Evolutionary conservation across 257 asterid species (phyloP).

Genomic region (Solanum ossicruentum): DNA sequence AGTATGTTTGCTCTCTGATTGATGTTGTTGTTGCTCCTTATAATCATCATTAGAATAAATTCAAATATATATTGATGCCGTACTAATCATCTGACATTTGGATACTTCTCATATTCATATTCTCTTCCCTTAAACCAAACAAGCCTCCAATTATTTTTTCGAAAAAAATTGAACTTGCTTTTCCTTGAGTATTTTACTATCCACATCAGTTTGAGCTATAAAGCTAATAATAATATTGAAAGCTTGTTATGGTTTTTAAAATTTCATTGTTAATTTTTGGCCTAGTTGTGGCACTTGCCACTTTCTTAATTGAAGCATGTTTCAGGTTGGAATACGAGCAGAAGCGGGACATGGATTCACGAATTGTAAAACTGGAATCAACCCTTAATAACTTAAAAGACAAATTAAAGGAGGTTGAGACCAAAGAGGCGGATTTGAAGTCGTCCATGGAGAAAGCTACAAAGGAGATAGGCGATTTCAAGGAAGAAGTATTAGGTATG

Average conservation of each 20-base stretch:
- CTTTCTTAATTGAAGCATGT: not conserved
- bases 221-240: not conserved
- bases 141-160: not conserved
- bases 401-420: conserved; percentile 44
- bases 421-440: conserved; percentile 50
- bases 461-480: conserved; percentile 46
- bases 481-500: conserved; percentile 60
- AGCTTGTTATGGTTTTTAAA: not conserved
- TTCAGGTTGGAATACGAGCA: conserved; percentile 89
- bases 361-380: conserved; percentile 74
- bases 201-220: not conserved
- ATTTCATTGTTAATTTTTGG: not conserved
- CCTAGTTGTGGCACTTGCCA: not conserved
- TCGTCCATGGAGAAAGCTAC: conserved; percentile 47
- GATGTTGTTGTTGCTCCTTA: not conserved
- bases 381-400: conserved; percentile 39
- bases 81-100: conserved; percentile 1
- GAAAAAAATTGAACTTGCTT: not conserved
- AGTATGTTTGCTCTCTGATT: conserved; percentile 37
- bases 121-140: not conserved
- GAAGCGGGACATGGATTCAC: conserved; percentile 75
- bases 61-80: not conserved
- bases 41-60: not conserved
- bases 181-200: not conserved
- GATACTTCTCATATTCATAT: not conserved